Percentiles rank a stretch among this genome's conserved stretches.
Conservation (phyloP, 1,139 yeast species). For the Eremothecium cymbalariae region DNA sequence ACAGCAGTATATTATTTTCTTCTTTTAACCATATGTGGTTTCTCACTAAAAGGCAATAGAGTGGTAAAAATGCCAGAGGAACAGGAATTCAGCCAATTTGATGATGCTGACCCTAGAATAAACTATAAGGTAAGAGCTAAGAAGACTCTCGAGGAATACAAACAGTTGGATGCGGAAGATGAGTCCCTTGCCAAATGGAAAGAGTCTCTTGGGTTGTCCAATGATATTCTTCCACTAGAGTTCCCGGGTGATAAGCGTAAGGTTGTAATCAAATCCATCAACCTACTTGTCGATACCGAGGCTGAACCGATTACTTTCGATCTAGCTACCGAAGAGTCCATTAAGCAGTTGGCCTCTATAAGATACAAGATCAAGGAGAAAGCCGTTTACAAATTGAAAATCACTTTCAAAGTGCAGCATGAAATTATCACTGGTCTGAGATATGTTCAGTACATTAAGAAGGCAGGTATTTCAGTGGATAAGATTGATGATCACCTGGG, state of each 20-base stretch:
- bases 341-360: slow-evolving; percentile 38
- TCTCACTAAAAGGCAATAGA: no score
- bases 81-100: slow-evolving; percentile 35
- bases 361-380: slow-evolving; percentile 64
- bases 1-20: no score
- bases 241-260: slow-evolving; percentile 61
- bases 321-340: slow-evolving; percentile 46
- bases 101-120: slow-evolving; percentile 59
- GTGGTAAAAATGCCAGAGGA: slow-evolving; percentile 29
- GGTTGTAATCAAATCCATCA: slow-evolving; percentile 73
- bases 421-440: slow-evolving; percentile 86
- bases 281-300: slow-evolving; percentile 58
- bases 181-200: slow-evolving; percentile 92
- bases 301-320: slow-evolving; percentile 51
- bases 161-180: slow-evolving; percentile 79
- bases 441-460: slow-evolving; percentile 76
- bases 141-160: slow-evolving; percentile 79
- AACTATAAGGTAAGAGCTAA: slow-evolving; percentile 73
- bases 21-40: no score
- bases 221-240: slow-evolving; percentile 52
- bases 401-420: slow-evolving; percentile 80
- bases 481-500: slow-evolving; percentile 85
- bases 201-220: slow-evolving; percentile 69
- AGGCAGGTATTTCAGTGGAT: slow-evolving; percentile 82
- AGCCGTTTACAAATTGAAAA: slow-evolving; percentile 60